phyloP scores from a whole-genome alignment of 2,329 filamentous ascomycete species.

The Dactylellina sp. region DNA sequence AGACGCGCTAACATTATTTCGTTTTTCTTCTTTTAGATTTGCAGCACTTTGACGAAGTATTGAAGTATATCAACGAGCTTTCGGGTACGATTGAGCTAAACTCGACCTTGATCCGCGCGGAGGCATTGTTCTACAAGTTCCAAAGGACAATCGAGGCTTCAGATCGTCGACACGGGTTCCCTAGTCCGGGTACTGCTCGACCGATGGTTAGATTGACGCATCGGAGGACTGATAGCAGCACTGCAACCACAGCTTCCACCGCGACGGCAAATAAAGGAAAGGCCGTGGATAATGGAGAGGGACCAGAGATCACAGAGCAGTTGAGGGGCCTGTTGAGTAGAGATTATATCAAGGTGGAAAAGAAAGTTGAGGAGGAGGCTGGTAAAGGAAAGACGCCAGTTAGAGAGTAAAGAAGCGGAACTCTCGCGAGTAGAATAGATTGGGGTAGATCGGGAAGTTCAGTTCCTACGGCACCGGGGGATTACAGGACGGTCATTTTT shows the following conservation, averaged over 20 bases:
- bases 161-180: constrained; percentile 81
- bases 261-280: constrained; percentile 31
- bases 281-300: constrained; percentile 33
- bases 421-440: not conserved
- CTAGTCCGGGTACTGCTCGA: constrained; percentile 41
- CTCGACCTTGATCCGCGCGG: constrained; percentile 85
- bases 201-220: constrained; percentile 54
- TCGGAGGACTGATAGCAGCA: constrained; percentile 23
- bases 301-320: constrained; percentile 52
- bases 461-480: constrained; percentile 1
- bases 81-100: constrained; percentile 92
- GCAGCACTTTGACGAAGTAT: constrained; percentile 92
- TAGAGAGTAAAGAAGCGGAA: constrained; percentile 23
- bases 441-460: constrained; percentile 19
- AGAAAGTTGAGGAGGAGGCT: constrained; percentile 33
- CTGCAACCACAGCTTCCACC: constrained; percentile 10
- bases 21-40: constrained; percentile 69
- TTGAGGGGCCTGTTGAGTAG: constrained; percentile 42
- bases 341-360: constrained; percentile 44
- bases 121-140: constrained; percentile 87
- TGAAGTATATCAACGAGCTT: constrained; percentile 98
- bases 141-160: constrained; percentile 88
- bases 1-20: not conserved
- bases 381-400: constrained; percentile 49
- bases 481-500: constrained; percentile 12